phyloP scores from a whole-genome alignment of 169 alveolate species.

The Babesia caballi region DNA sequence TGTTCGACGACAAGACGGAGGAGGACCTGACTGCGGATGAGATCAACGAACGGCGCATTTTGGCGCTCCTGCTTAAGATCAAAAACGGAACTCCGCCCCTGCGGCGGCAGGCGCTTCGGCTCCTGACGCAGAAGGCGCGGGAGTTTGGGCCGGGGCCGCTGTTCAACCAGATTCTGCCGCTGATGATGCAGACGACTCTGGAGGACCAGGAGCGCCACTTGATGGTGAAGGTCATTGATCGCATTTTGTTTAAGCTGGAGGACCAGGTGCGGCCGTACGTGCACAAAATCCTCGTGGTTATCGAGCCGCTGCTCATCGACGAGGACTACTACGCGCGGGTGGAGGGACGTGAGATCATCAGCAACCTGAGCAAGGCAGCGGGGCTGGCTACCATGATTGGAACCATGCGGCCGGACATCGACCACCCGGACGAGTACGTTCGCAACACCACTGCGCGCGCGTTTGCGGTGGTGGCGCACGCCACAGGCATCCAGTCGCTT shows the following conservation, averaged over 20 bases:
- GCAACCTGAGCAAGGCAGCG: conserved; percentile 94
- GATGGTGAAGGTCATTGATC: conserved; percentile 96
- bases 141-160: conserved; percentile 97
- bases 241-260: conserved; percentile 94
- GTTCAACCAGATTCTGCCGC: conserved; percentile 95
- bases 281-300: conserved; percentile 96
- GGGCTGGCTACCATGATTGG: conserved; percentile 99
- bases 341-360: conserved; percentile 97
- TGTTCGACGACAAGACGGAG: conserved; percentile 89
- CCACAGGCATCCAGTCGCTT: conserved; percentile 96
- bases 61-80: conserved; percentile 91
- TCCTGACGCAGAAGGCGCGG: conserved; percentile 93
- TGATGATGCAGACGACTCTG: conserved; percentile 95
- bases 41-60: conserved; percentile 92
- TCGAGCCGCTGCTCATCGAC: conserved; percentile 98
- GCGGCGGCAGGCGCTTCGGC: conserved; percentile 93
- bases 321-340: conserved; percentile 99
- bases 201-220: conserved; percentile 98
- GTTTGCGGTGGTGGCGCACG: conserved; percentile 99
- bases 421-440: conserved; percentile 99
- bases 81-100: conserved; percentile 98
- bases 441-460: conserved; percentile 98
- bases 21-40: conserved; percentile 92
- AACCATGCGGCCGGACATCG: conserved; percentile 99
- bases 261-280: conserved; percentile 97